Conservation (phyloP, 2,329 filamentous ascomycete species). For the Colletotrichum sansevieriae region DNA sequence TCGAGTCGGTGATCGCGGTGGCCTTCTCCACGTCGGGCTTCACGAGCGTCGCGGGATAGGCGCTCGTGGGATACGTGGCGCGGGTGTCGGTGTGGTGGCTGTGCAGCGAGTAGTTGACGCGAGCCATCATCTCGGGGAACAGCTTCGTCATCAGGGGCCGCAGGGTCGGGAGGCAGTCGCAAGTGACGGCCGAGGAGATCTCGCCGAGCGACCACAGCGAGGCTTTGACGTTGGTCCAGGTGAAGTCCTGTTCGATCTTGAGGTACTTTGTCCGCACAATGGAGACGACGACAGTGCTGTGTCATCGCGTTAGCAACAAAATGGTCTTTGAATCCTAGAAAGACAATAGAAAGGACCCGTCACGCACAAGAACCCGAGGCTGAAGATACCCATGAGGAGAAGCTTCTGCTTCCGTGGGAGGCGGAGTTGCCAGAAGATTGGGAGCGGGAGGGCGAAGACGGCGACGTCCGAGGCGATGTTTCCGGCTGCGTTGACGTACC, state of each 20-base stretch:
- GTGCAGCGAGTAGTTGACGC: conserved; percentile 33
- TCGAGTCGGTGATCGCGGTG: not conserved
- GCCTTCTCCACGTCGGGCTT: conserved; percentile 26
- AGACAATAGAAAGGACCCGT: not conserved
- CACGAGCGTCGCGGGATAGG: conserved; percentile 16
- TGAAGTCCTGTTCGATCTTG: conserved; percentile 41
- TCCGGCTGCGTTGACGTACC: conserved; percentile 47
- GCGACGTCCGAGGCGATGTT: conserved; percentile 48
- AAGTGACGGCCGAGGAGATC: conserved; percentile 43
- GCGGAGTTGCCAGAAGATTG: conserved; percentile 45
- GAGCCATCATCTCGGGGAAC: conserved; percentile 32
- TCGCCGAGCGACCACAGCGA: conserved; percentile 46
- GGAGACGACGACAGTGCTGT: conserved; percentile 44
- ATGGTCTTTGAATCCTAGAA: too few relatives aligned
- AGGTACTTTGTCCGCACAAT: conserved; percentile 44
- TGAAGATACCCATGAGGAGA: conserved; percentile 47
- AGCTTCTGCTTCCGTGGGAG: conserved; percentile 44
- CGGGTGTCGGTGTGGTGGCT: conserved; percentile 29
- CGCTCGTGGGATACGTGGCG: conserved; percentile 8
- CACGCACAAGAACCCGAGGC: conserved; percentile 47
- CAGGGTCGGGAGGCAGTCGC: conserved; percentile 45
- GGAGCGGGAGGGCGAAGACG: conserved; percentile 46
- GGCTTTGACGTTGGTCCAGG: conserved; percentile 45
- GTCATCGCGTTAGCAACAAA: not conserved
- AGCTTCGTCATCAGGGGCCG: conserved; percentile 43